Conservation (phyloP, 1,284 basidiomycete species). For the Apiotrichum montevideense region DNA sequence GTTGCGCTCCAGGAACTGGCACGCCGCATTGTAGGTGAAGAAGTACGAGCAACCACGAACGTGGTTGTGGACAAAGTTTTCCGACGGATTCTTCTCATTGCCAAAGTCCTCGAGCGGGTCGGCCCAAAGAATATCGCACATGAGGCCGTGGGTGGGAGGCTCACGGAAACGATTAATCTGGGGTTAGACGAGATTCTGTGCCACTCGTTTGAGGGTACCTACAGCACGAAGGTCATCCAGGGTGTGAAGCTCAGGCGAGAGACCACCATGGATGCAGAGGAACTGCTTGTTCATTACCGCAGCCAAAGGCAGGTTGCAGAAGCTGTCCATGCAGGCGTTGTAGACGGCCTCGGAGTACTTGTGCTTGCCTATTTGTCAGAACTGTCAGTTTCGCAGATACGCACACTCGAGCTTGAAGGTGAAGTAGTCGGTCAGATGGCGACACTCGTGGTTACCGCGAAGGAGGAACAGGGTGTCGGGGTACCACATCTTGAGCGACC, state of each 20-base stretch:
- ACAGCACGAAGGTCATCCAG: constrained; percentile 76
- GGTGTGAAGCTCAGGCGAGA: constrained; percentile 83
- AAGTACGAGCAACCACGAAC: constrained; percentile 94
- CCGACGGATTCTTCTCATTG: constrained; percentile 76
- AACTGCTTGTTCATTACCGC: constrained; percentile 98
- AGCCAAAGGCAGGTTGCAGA: constrained; percentile 84
- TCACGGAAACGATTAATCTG: constrained; percentile 91
- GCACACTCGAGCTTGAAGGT: constrained; percentile 92
- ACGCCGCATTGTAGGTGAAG: constrained; percentile 92
- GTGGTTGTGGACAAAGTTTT: constrained; percentile 79
- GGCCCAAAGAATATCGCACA: constrained; percentile 94
- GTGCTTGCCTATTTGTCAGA: constrained; percentile 66
- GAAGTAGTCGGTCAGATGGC: constrained; percentile 93
- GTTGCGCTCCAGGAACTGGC: constrained; percentile 88
- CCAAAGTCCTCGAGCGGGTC: constrained; percentile 93
- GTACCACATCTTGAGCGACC: constrained; percentile 88
- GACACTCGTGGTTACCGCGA: constrained; percentile 96
- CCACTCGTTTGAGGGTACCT: background rate
- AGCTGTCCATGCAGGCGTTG: constrained; percentile 87
- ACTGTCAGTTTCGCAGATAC: constrained; percentile 35
- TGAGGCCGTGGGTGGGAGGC: constrained; percentile 85
- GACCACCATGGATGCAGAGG: constrained; percentile 87
- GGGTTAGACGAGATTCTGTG: background rate
- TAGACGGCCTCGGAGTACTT: constrained; percentile 88
- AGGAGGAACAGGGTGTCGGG: constrained; percentile 84